Evolutionary conservation across 2,329 filamentous ascomycete species (phyloP), one percentile per base, ranked within the genome.

Genomic region (Fusarium setosum): DNA sequence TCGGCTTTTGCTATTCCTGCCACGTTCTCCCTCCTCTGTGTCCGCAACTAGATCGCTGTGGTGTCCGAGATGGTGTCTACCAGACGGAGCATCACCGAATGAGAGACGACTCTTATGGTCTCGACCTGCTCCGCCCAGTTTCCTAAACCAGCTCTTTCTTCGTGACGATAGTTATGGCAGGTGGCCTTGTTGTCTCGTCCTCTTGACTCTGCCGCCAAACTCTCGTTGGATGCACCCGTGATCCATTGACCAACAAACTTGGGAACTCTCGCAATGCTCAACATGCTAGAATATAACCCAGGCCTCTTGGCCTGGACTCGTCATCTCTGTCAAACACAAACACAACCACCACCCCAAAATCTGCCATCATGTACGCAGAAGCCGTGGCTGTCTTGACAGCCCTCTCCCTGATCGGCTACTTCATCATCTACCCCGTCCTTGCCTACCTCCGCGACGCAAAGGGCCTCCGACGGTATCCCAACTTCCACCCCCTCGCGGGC

Each of bases 371-470:
- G 67, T 70, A 70, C 52, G 64, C 64, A 42, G 54, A 62, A 55
- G 42, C 59, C 29, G 50, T 68, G 9, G 50, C 52, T 18, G 18
- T 48, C 5, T 49, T 54, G 5, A 48, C 68, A n/a, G 49, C 40
- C n/a, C n/a, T 26, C 7, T 59, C 49, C 1, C 9, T 69, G 2
- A 24, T 68, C 20, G 17, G 12, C 10, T 70, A 64, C n/a, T 67
- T 71, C 26, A 35, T 71, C 12, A 5, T 71, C 24, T 61, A 56
- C 2, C 69, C 63, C 2, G 23, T 68, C n/a, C 20, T 68, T 1
- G 48, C 31, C 9, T 72, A 72, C 24, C 44, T 69, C 11, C 52
- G 24, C 11, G 69, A 82, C 91, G 48, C 70, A n/a, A 79, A 73
- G 4, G 75, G 75, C 2, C 62, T 73, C 3, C 53, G 72, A 1